These are phyloP conservation scores for Termitomyces sp. DNA, from an alignment of 768 basidiomycete genomes.

Conservation along the genomic window DNA sequence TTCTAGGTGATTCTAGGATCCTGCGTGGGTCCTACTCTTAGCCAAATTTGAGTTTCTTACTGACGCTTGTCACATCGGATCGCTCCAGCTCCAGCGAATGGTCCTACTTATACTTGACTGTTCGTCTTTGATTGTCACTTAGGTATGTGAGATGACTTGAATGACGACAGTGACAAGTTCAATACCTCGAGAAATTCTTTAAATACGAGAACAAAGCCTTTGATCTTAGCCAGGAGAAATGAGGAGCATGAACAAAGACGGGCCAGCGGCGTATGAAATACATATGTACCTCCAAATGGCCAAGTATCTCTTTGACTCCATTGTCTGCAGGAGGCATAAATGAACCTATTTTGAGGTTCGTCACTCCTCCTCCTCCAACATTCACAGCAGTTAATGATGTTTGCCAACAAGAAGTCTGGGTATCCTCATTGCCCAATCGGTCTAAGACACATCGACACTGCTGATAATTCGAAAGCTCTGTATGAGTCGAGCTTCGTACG, in stretches of 20 bases:
- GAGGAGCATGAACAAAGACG: neutral
- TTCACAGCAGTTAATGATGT: neutral
- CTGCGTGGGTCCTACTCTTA: no score
- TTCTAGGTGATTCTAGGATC: no score
- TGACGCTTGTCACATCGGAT: no score
- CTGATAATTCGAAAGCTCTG: conserved; percentile 3
- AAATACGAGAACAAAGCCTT: neutral
- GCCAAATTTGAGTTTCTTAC: no score
- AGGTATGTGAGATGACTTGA: neutral
- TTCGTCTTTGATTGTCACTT: neutral
- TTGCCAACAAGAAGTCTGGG: neutral
- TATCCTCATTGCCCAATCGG: neutral
- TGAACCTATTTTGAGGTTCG: neutral
- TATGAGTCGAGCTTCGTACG: neutral
- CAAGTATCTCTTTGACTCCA: neutral
- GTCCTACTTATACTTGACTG: neutral
- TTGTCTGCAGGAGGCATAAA: conserved; percentile 1
- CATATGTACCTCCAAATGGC: neutral
- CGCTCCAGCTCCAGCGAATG: no score
- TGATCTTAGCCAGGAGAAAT: neutral
- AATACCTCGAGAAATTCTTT: neutral
- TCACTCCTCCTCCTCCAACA: neutral
- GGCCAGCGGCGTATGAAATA: neutral
- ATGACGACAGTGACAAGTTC: neutral
- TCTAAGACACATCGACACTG: conserved; percentile 1